Evolutionary conservation across 495 filamentous ascomycete genomes (phyloP).

Genomic region (Podospora bellae-mahoneyi): DNA sequence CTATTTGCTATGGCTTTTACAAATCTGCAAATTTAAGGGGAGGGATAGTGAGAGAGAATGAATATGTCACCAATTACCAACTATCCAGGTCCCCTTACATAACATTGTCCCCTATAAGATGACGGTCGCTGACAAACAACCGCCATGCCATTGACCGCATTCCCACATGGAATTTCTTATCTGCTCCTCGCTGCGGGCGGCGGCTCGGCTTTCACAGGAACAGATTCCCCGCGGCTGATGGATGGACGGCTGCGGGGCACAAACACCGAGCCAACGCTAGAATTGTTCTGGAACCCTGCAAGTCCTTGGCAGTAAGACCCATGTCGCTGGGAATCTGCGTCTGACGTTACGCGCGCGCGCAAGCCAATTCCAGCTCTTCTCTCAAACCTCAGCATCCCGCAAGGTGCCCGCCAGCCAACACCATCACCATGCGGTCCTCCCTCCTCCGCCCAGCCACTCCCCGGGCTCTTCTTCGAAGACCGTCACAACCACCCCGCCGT

Average conservation of each 20-base stretch:
- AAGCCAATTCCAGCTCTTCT: not conserved
- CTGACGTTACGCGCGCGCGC: conserved; percentile 5
- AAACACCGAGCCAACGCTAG: conserved; percentile 22
- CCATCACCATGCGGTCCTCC: conserved; percentile 23
- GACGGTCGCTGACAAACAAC: conserved; percentile 33
- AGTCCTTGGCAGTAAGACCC: not conserved
- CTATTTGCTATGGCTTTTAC: not conserved
- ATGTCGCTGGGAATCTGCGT: not conserved
- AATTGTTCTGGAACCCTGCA: conserved; percentile 29
- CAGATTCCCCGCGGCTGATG: not conserved
- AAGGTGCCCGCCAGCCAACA: not conserved
- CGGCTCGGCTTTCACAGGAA: conserved; percentile 3
- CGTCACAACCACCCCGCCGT: not conserved
- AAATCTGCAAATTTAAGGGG: no score
- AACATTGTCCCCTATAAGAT: conserved; percentile 10
- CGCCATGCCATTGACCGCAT: not conserved
- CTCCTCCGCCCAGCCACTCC: conserved; percentile 2
- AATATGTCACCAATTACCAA: not conserved
- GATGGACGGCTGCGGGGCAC: conserved; percentile 6
- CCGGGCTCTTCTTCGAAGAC: not conserved
- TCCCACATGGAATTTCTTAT: not conserved
- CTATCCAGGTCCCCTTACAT: not conserved
- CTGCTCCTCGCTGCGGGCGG: not conserved
- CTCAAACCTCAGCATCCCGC: conserved; percentile 9
- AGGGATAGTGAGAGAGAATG: not conserved